These are phyloP conservation scores for Austroboletus novae-zelandiae DNA, from an alignment of 1,284 basidiomycete species.

Conservation along the genomic window DNA sequence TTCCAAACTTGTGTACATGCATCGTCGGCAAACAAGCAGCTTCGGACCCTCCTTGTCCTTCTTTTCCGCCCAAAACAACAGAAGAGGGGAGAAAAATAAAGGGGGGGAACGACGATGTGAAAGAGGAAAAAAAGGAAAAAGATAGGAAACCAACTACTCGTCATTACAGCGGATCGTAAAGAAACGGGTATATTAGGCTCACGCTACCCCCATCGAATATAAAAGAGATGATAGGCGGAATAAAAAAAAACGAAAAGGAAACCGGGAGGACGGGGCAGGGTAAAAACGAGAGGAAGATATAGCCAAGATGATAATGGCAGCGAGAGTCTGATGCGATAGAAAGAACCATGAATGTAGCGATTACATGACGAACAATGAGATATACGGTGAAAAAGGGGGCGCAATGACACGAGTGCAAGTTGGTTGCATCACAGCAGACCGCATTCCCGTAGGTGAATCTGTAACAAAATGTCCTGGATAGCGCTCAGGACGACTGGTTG, in stretches of 20 bases:
- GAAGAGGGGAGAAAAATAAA: neutral
- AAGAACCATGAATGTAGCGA: conserved; percentile 15
- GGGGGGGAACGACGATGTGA: neutral
- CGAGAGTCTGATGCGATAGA: conserved; percentile 24
- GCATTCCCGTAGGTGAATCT: conserved; percentile 82
- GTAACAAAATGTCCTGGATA: conserved; percentile 80
- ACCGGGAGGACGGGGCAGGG: neutral
- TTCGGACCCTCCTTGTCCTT: neutral
- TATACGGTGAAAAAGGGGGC: conserved; percentile 20
- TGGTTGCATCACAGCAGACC: conserved; percentile 60
- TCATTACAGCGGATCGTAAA: conserved; percentile 34
- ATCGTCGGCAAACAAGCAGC: conserved; percentile 9
- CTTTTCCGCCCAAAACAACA: too few species aligned
- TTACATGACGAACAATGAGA: conserved; percentile 26
- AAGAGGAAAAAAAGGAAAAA: conserved; percentile 8
- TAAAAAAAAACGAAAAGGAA: neutral
- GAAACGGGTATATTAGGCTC: conserved; percentile 33
- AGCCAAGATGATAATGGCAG: conserved; percentile 20
- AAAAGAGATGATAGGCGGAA: conserved; percentile 1
- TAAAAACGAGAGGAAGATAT: conserved; percentile 11
- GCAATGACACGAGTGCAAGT: neutral
- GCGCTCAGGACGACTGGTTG: conserved; percentile 72
- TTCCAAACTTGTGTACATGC: conserved; percentile 22
- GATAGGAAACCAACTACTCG: conserved; percentile 4
- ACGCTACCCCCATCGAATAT: conserved; percentile 14